phyloP scores from a whole-genome alignment of 345 rosid genomes.

The Kernera saxatilis region DNA sequence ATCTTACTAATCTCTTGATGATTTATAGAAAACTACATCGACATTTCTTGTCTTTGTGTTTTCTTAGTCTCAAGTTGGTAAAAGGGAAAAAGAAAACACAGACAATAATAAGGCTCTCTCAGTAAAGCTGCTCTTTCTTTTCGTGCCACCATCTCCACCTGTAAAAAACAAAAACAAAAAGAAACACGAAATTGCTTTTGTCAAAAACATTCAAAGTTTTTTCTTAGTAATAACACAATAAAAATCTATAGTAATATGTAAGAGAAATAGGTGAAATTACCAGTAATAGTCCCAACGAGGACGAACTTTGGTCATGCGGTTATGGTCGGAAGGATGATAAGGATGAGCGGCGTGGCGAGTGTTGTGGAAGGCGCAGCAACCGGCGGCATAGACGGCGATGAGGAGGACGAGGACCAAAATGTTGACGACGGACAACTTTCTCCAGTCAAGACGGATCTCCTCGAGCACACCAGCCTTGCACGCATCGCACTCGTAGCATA shows the following conservation, averaged over 20 bases:
- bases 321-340: constrained; percentile 51
- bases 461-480: constrained; percentile 96
- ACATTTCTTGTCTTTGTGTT: neutral
- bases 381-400: constrained; percentile 62
- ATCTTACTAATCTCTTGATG: neutral
- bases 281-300: constrained; percentile 83
- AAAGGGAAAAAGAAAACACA: neutral
- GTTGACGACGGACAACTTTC: constrained; percentile 67
- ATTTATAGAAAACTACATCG: constrained; percentile 2
- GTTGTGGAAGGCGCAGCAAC: constrained; percentile 86
- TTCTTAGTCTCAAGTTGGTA: neutral
- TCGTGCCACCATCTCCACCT: constrained; percentile 94
- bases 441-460: constrained; percentile 73
- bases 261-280: constrained; percentile 19
- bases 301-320: constrained; percentile 71
- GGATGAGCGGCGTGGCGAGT: constrained; percentile 61
- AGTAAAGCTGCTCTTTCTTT: constrained; percentile 62
- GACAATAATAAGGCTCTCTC: constrained; percentile 3
- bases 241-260: neutral
- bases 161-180: neutral
- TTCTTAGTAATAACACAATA: neutral
- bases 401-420: constrained; percentile 63
- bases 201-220: neutral
- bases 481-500: constrained; percentile 92
- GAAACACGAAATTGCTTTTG: neutral